Conservation (phyloP, 1,139 yeast species). For the Candida sojae region DNA sequence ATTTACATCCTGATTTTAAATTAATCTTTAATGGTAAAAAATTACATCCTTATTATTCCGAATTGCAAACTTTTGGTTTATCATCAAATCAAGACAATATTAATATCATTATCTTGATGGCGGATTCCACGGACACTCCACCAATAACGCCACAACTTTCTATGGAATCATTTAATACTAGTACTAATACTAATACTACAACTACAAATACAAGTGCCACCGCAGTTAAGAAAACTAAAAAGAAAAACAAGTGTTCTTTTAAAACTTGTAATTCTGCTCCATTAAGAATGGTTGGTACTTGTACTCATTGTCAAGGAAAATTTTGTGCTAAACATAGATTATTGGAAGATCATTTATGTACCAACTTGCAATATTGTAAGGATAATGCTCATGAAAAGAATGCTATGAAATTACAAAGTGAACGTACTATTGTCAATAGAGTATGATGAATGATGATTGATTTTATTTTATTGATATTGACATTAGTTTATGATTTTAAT, state of each 20-base stretch:
- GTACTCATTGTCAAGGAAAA: conserved; percentile 82
- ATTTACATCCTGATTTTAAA: conserved; percentile 45
- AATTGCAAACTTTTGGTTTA: conserved; percentile 26
- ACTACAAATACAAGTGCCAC: conserved; percentile 14
- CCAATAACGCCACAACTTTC: conserved; percentile 17
- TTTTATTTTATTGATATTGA: not conserved
- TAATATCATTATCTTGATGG: conserved; percentile 48
- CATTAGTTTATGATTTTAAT: not conserved
- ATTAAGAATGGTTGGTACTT: conserved; percentile 84
- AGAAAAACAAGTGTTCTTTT: conserved; percentile 67
- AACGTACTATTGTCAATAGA: conserved; percentile 37
- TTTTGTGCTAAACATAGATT: conserved; percentile 87
- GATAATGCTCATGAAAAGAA: conserved; percentile 65
- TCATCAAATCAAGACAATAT: conserved; percentile 18
- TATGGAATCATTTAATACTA: conserved; percentile 10
- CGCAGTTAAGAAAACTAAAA: conserved; percentile 40
- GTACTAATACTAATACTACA: conserved; percentile 16
- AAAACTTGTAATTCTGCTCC: conserved; percentile 65
- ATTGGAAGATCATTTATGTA: conserved; percentile 81
- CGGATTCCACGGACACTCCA: conserved; percentile 30
- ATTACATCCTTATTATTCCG: conserved; percentile 34
- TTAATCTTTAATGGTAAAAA: conserved; percentile 55
- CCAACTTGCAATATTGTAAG: conserved; percentile 77
- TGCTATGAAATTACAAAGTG: conserved; percentile 43
- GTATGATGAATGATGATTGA: conserved; percentile 20